Conservation (phyloP, 2,329 filamentous ascomycete genomes). For the Graphium sp. region DNA sequence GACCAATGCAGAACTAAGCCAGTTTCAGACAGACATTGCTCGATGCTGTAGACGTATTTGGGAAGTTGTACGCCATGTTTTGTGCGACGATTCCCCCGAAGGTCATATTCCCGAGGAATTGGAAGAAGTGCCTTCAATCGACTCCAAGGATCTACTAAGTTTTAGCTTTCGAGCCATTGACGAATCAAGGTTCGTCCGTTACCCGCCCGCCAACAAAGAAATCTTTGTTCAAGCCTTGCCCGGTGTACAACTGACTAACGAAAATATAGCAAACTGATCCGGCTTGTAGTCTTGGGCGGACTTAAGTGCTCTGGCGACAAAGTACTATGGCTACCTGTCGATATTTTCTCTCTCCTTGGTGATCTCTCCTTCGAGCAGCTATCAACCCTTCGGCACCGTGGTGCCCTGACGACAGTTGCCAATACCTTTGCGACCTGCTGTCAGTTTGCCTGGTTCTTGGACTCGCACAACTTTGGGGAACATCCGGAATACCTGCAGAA, state of each 20-base stretch:
- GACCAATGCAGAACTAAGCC: constrained; percentile 4
- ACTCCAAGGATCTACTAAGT: constrained; percentile 79
- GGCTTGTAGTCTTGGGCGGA: constrained; percentile 3
- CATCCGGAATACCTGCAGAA: constrained; percentile 25
- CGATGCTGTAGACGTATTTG: constrained; percentile 53
- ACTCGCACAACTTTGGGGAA: constrained; percentile 14
- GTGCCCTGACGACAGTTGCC: constrained; percentile 85
- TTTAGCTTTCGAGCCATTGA: constrained; percentile 94
- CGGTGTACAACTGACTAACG: constrained; percentile 9
- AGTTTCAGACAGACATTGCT: constrained; percentile 15
- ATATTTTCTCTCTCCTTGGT: constrained; percentile 50
- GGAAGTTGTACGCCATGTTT: constrained; percentile 54
- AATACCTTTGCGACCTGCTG: constrained; percentile 77
- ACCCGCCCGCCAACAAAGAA: neutral
- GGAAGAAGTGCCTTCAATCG: constrained; percentile 52
- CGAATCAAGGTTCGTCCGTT: constrained; percentile 56
- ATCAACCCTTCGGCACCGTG: constrained; percentile 68
- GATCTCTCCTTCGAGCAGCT: constrained; percentile 68
- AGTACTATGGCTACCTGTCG: constrained; percentile 13
- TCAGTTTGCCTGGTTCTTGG: constrained; percentile 38
- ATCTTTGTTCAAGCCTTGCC: too few species aligned
- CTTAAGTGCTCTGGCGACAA: constrained; percentile 2
- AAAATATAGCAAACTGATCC: constrained; percentile 41
- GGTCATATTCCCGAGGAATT: constrained; percentile 66
- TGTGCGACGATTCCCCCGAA: constrained; percentile 92